Evolutionary conservation across 1,284 basidiomycete genomes (phyloP).

Genomic region (Ceraceosorus guamensis): DNA sequence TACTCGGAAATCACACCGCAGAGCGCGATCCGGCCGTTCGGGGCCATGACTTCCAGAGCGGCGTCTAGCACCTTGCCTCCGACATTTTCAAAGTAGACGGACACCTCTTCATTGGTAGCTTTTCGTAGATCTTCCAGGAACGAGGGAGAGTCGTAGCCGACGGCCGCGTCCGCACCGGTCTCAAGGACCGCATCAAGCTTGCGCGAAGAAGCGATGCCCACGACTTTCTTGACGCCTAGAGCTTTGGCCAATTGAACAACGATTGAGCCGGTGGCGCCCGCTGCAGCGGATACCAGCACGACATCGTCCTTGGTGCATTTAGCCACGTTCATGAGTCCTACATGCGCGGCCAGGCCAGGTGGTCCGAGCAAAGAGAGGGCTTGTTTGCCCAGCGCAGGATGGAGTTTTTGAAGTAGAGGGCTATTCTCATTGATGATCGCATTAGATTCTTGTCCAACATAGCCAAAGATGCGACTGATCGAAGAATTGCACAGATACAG

Average conservation of each 20-base stretch:
- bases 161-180: constrained; percentile 9
- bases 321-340: constrained; percentile 7
- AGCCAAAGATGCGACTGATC: too few species aligned
- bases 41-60: constrained; percentile 9
- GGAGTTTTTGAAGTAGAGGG: too few species aligned
- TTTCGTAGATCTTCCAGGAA: constrained; percentile 3
- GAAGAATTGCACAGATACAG: too few species aligned
- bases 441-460: too few species aligned
- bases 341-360: constrained; percentile 7
- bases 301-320: constrained; percentile 8
- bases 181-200: constrained; percentile 6
- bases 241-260: constrained; percentile 7
- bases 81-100: constrained; percentile 13
- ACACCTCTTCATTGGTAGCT: constrained; percentile 7
- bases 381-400: constrained; percentile 2
- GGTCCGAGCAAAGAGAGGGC: constrained; percentile 3
- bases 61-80: constrained; percentile 11
- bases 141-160: constrained; percentile 6
- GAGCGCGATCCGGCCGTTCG: constrained; percentile 7
- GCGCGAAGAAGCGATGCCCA: constrained; percentile 5
- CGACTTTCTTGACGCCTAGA: constrained; percentile 1
- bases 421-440: too few species aligned
- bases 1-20: constrained; percentile 11
- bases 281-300: constrained; percentile 11
- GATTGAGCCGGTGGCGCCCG: constrained; percentile 9